A percentile compares a stretch with the other conserved stretches of the same genome.
Conservation (phyloP, 2,329 filamentous ascomycete genomes). For the Penicillium crustosum region DNA sequence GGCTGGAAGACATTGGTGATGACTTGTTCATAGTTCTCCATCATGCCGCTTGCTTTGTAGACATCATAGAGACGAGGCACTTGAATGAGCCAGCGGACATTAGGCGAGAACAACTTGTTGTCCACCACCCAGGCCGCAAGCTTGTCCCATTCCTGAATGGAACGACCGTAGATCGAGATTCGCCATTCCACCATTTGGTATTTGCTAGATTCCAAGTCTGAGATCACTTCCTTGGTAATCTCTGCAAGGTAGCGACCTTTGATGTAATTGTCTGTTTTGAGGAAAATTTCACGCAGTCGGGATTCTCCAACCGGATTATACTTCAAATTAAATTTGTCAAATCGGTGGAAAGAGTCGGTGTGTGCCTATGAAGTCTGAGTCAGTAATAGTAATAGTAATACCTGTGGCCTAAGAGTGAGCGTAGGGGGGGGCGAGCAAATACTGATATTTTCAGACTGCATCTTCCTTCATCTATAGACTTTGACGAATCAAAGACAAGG, state of each 20-base stretch:
- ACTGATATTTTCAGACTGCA: background rate
- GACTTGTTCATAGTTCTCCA: constrained; percentile 87
- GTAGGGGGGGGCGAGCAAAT: background rate
- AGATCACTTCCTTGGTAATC: constrained; percentile 96
- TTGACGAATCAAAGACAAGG: background rate
- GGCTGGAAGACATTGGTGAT: constrained; percentile 90
- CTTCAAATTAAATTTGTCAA: constrained; percentile 99
- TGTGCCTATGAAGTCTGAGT: constrained; percentile 63
- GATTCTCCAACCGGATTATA: constrained; percentile 98
- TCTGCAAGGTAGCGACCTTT: constrained; percentile 93
- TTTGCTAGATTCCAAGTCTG: constrained; percentile 96
- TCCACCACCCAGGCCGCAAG: constrained; percentile 96
- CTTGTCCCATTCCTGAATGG: constrained; percentile 94
- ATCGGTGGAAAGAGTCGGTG: constrained; percentile 96
- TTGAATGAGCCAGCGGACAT: constrained; percentile 95
- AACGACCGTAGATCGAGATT: constrained; percentile 93
- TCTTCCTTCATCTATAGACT: background rate
- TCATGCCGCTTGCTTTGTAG: constrained; percentile 83
- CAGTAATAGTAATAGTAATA: background rate
- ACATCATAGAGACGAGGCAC: constrained; percentile 93
- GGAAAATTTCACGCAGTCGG: constrained; percentile 90
- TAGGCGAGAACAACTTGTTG: constrained; percentile 96
- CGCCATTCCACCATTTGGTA: constrained; percentile 99
- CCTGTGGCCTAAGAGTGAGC: background rate
- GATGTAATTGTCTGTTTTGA: constrained; percentile 98